Evolutionary conservation across 345 rosid species (phyloP).

Genomic region (Microthlaspi erraticum): DNA sequence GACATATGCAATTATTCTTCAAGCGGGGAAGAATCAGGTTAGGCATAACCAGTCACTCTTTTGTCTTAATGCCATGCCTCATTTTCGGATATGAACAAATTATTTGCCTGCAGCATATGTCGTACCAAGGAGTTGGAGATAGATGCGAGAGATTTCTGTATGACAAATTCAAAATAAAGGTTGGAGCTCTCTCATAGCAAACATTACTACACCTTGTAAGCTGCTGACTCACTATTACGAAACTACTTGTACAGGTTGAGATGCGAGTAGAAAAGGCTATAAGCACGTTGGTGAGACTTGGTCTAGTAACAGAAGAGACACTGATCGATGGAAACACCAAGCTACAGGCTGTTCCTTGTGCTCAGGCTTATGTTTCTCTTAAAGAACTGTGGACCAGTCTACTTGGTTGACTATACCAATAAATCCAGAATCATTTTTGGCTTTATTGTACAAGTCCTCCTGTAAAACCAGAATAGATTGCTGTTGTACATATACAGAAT

Average conservation of each 20-base stretch:
- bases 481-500: slow-evolving; percentile 34
- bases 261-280: slow-evolving; percentile 84
- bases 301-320: slow-evolving; percentile 67
- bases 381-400: slow-evolving; percentile 69
- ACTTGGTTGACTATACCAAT: slow-evolving; percentile 47
- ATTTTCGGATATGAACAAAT: neutral
- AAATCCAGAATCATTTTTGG: slow-evolving; percentile 29
- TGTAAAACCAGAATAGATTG: slow-evolving; percentile 25
- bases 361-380: slow-evolving; percentile 62
- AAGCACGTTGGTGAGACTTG: slow-evolving; percentile 67
- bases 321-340: slow-evolving; percentile 50
- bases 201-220: slow-evolving; percentile 10
- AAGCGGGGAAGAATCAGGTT: slow-evolving; percentile 70
- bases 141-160: slow-evolving; percentile 88
- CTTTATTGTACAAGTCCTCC: slow-evolving; percentile 12
- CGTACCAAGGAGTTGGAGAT: slow-evolving; percentile 54
- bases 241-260: slow-evolving; percentile 65
- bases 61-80: slow-evolving; percentile 17
- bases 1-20: slow-evolving; percentile 83
- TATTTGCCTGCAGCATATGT: slow-evolving; percentile 53
- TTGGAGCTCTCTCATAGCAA: slow-evolving; percentile 32
- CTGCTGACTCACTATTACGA: slow-evolving; percentile 21
- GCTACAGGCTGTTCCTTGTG: slow-evolving; percentile 63
- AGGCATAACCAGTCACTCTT: slow-evolving; percentile 37
- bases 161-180: slow-evolving; percentile 68